Evolutionary conservation across 2,329 filamentous ascomycete species (phyloP).

Genomic region (Verticillium longisporum): DNA sequence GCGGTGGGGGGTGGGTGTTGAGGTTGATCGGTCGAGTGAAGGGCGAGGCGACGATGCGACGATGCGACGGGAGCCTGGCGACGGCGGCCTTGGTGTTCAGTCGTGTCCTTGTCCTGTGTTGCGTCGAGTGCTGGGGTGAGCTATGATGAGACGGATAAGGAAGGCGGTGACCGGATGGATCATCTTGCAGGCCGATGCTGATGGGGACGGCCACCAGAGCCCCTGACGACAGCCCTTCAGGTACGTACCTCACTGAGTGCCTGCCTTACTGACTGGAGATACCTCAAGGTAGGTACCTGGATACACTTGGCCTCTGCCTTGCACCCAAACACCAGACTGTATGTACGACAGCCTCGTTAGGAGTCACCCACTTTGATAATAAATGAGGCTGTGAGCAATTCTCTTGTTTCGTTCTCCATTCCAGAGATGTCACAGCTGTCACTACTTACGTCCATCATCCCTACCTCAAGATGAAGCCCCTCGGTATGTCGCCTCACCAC

Average conservation of each 20-base stretch:
- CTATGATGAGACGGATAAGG: neutral
- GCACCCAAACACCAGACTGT: too few species aligned
- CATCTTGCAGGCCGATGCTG: neutral
- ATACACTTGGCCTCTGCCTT: neutral
- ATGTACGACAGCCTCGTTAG: too few species aligned
- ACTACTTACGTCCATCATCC: neutral
- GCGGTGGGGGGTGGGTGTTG: neutral
- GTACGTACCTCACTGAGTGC: neutral
- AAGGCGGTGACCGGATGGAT: neutral
- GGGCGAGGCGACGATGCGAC: neutral
- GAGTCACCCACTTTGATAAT: too few species aligned
- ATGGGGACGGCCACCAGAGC: too few species aligned
- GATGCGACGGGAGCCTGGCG: neutral
- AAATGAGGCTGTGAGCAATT: too few species aligned
- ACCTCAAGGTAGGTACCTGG: too few species aligned
- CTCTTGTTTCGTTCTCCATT: too few species aligned
- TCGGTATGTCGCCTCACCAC: conserved; percentile 14
- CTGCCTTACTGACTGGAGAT: too few species aligned
- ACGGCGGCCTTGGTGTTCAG: neutral
- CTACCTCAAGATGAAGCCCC: conserved; percentile 13
- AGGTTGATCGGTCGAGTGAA: neutral
- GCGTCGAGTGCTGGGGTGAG: neutral
- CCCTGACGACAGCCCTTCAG: too few species aligned
- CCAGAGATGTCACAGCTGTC: neutral
- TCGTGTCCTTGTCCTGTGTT: neutral